A percentile compares a stretch with the other conserved stretches of the same genome.
Evolutionary conservation across 73 alveolate genomes (phyloP).

Genomic region (Stentor coeruleus): DNA sequence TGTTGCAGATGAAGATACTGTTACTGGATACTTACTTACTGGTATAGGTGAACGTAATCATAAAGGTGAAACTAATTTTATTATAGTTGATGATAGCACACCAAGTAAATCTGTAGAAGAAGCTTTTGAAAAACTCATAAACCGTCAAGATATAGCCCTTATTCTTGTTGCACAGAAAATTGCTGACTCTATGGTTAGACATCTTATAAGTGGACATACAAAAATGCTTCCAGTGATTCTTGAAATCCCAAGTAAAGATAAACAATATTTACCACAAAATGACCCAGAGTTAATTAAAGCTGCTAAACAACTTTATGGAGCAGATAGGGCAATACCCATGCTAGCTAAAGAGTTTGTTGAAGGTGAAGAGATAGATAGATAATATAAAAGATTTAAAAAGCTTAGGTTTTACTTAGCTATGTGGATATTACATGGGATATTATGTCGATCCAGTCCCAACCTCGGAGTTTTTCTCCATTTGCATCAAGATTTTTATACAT

Average conservation of each 20-base stretch:
- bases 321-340: conserved; percentile 29
- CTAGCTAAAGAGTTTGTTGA: too few relatives aligned
- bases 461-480: conserved; percentile 3
- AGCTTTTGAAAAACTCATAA: conserved; percentile 75
- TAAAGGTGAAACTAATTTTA: conserved; percentile 77
- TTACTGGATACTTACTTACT: conserved; percentile 91
- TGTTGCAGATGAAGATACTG: conserved; percentile 95
- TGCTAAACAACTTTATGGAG: conserved; percentile 43
- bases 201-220: conserved; percentile 82
- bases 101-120: conserved; percentile 64
- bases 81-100: conserved; percentile 60
- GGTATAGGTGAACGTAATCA: conserved; percentile 96
- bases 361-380: too few relatives aligned
- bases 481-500: background rate
- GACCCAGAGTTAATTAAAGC: conserved; percentile 50
- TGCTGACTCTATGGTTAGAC: conserved; percentile 88
- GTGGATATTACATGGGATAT: conserved; percentile 1
- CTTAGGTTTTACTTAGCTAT: background rate
- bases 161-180: conserved; percentile 66
- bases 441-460: conserved; percentile 15
- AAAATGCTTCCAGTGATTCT: conserved; percentile 92
- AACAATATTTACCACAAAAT: conserved; percentile 91
- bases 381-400: too few relatives aligned
- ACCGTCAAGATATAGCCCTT: conserved; percentile 92
- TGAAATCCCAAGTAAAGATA: conserved; percentile 96